These are phyloP conservation scores for Colletotrichum sidae DNA, from an alignment of 2,329 filamentous ascomycete genomes.

Conservation along the genomic window DNA sequence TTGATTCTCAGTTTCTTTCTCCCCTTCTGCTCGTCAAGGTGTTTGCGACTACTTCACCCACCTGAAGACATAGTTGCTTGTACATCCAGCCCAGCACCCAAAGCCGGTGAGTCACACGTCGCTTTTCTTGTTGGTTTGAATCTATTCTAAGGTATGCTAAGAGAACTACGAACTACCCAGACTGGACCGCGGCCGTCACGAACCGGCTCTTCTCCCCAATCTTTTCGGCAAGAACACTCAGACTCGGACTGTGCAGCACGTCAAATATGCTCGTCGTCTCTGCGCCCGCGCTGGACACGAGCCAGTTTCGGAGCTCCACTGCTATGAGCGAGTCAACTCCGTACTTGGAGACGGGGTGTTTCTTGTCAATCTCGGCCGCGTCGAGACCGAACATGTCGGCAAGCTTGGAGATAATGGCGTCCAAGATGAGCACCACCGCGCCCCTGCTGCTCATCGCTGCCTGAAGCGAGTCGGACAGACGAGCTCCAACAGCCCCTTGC, in stretches of 20 bases:
- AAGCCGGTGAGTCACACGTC: too few species aligned
- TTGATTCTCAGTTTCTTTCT: too few species aligned
- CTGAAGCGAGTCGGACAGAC: conserved; percentile 24
- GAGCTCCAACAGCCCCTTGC: not conserved
- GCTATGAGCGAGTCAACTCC: conserved; percentile 48
- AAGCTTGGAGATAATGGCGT: conserved; percentile 40
- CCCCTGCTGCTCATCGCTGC: not conserved
- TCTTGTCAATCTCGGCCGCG: conserved; percentile 41
- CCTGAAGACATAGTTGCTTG: too few species aligned
- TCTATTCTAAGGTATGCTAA: too few species aligned
- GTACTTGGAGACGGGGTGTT: conserved; percentile 40
- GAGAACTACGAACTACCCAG: not conserved
- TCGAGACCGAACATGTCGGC: conserved; percentile 43
- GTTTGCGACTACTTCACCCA: too few species aligned
- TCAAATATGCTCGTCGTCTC: conserved; percentile 33
- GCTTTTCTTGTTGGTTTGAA: too few species aligned
- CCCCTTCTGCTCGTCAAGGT: too few species aligned
- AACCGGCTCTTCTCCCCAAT: conserved; percentile 26
- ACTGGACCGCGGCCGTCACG: conserved; percentile 2
- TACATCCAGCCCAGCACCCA: too few species aligned
- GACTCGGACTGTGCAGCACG: conserved; percentile 26
- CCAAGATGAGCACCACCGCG: conserved; percentile 14
- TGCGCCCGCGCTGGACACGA: conserved; percentile 32
- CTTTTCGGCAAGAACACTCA: conserved; percentile 20
- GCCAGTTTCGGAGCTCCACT: conserved; percentile 47